Conservation (phyloP, 768 basidiomycete species). For the Russula ochroleuca region DNA sequence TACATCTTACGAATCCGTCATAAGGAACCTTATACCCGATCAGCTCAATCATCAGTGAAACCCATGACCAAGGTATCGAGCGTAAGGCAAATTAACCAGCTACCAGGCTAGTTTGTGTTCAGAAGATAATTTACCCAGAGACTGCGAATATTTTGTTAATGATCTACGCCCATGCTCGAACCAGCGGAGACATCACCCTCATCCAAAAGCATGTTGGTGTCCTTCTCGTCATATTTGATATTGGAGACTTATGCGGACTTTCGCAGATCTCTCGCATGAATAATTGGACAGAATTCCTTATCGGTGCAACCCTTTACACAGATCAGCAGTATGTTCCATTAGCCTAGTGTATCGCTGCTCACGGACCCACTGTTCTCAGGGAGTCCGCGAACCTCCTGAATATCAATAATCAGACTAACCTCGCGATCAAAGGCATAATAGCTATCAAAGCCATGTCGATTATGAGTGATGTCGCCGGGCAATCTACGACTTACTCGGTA, state of each 20-base stretch:
- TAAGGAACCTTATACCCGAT: conserved; percentile 16
- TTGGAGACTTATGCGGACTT: background rate
- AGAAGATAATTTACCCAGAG: conserved; percentile 7
- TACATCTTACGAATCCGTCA: background rate
- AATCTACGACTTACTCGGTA: conserved; percentile 4
- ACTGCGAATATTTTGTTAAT: conserved; percentile 27
- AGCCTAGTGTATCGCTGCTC: background rate
- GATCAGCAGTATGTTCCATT: conserved; percentile 4
- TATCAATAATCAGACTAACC: conserved; percentile 20
- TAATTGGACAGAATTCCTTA: conserved; percentile 19
- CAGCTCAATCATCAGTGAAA: background rate
- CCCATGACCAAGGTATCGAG: conserved; percentile 23
- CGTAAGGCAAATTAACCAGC: conserved; percentile 2
- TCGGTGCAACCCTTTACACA: conserved; percentile 8
- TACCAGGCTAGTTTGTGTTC: background rate
- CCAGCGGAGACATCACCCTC: conserved; percentile 7
- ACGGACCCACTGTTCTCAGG: background rate
- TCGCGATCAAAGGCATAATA: conserved; percentile 26
- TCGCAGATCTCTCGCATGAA: conserved; percentile 12
- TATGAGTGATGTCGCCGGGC: conserved; percentile 1
- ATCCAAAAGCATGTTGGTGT: conserved; percentile 6
- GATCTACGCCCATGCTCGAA: conserved; percentile 16
- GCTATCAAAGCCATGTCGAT: conserved; percentile 24
- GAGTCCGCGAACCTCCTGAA: background rate
- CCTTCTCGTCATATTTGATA: background rate